phyloP scores from a whole-genome alignment of 2,329 filamentous ascomycete genomes.

The Corniculantispora saksenae region DNA sequence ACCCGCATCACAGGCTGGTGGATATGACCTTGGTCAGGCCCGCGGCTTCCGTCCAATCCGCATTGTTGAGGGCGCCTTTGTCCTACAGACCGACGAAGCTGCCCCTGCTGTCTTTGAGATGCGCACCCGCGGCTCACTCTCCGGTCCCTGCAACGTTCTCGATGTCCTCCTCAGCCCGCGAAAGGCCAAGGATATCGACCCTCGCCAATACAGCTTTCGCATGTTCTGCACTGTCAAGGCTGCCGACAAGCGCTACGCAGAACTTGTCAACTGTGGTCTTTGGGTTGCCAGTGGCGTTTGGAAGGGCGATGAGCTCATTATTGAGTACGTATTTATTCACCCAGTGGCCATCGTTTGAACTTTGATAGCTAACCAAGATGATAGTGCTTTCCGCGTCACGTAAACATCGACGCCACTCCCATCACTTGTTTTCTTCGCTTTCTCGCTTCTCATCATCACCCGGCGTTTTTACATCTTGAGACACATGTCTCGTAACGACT shows the following conservation, averaged over 20 bases:
- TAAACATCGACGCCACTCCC: slow-evolving; percentile 21
- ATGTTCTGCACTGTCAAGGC: slow-evolving; percentile 53
- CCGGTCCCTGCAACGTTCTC: slow-evolving; percentile 46
- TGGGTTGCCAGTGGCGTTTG: slow-evolving; percentile 53
- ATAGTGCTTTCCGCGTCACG: slow-evolving; percentile 38
- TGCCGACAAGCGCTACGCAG: slow-evolving; percentile 49
- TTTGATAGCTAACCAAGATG: background rate
- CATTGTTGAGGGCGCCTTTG: slow-evolving; percentile 50
- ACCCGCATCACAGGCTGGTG: slow-evolving; percentile 36
- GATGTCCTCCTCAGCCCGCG: slow-evolving; percentile 41
- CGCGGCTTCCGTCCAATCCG: slow-evolving; percentile 43
- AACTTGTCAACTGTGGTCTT: slow-evolving; percentile 50
- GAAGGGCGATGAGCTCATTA: slow-evolving; percentile 46
- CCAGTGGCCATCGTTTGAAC: background rate
- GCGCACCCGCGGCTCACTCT: slow-evolving; percentile 49
- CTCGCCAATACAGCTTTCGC: slow-evolving; percentile 49
- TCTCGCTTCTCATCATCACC: slow-evolving; percentile 21
- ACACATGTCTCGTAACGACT: background rate
- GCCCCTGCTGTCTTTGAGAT: slow-evolving; percentile 49
- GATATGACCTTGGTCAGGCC: slow-evolving; percentile 44
- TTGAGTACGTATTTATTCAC: slow-evolving; percentile 40
- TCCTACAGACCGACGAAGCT: slow-evolving; percentile 49
- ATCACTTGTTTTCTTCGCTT: slow-evolving; percentile 4
- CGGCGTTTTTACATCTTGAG: slow-evolving; percentile 12
- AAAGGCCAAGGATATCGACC: slow-evolving; percentile 41